phyloP scores from a whole-genome alignment of 1,139 yeast genomes.

The Ashbya aceris region DNA sequence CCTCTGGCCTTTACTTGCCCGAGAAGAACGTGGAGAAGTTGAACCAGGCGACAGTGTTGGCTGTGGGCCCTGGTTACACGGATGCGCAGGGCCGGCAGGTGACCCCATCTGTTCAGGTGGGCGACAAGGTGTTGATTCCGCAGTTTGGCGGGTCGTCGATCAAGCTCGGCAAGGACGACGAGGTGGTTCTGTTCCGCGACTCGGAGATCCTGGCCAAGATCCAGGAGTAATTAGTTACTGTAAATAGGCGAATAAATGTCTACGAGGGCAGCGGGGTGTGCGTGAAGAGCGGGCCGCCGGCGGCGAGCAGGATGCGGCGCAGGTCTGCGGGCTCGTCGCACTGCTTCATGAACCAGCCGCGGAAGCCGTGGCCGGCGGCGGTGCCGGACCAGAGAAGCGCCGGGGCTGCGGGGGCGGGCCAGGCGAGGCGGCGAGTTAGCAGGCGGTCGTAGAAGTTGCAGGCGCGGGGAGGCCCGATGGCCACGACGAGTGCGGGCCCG shows the following conservation, averaged over 20 bases:
- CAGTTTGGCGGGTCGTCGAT: slow-evolving; percentile 81
- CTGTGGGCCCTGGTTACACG: slow-evolving; percentile 76
- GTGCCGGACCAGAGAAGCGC: slow-evolving; percentile 71
- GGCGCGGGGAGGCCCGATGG: slow-evolving; percentile 61
- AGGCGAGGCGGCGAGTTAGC: slow-evolving; percentile 53
- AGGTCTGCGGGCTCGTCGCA: slow-evolving; percentile 19
- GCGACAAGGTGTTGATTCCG: slow-evolving; percentile 91
- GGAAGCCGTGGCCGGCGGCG: slow-evolving; percentile 32
- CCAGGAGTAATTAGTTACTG: slow-evolving; percentile 30
- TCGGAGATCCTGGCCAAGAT: slow-evolving; percentile 91
- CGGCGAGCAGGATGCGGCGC: slow-evolving; percentile 12
- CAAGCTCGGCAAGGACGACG: slow-evolving; percentile 69
- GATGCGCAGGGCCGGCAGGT: slow-evolving; percentile 63
- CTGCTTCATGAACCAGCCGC: slow-evolving; percentile 27
- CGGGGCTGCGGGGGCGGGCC: slow-evolving; percentile 45
- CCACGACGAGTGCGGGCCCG: slow-evolving; percentile 51
- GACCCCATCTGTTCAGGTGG: slow-evolving; percentile 67
- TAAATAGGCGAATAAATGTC: not conserved
- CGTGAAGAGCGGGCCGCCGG: slow-evolving; percentile 16
- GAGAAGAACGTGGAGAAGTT: slow-evolving; percentile 94
- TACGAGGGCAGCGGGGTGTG: not conserved
- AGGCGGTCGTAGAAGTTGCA: slow-evolving; percentile 55
- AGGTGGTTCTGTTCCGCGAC: slow-evolving; percentile 74
- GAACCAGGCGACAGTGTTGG: slow-evolving; percentile 70
- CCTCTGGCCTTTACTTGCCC: slow-evolving; percentile 91